These are phyloP conservation scores for Termitomyces sp. DNA, from an alignment of 768 basidiomycete genomes.

Conservation along the genomic window DNA sequence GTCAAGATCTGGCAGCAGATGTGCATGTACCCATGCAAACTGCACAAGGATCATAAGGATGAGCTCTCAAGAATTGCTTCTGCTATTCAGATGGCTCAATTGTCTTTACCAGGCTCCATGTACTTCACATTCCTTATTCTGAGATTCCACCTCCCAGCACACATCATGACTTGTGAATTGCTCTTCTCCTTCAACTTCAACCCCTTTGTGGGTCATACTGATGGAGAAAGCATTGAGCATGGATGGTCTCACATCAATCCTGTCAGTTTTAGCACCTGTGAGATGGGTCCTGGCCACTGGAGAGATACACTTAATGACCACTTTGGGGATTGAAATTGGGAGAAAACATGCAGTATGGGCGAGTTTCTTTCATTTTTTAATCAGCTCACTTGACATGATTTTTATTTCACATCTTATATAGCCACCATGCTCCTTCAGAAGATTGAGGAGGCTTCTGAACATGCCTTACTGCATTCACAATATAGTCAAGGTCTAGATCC, in stretches of 20 bases:
- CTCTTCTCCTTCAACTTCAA: conserved; percentile 19
- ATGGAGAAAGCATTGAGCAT: conserved; percentile 30
- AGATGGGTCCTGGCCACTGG: conserved; percentile 31
- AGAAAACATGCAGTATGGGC: too few species aligned
- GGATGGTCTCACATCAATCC: conserved; percentile 27
- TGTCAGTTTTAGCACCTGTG: conserved; percentile 23
- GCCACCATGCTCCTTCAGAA: not conserved
- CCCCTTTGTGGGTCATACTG: conserved; percentile 22
- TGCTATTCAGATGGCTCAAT: too few species aligned
- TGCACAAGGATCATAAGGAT: not conserved
- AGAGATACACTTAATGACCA: conserved; percentile 23
- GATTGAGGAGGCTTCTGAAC: conserved; percentile 2
- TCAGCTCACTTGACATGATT: too few species aligned
- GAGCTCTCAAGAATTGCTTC: too few species aligned
- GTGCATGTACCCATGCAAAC: conserved; percentile 4
- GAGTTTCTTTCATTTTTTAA: too few species aligned
- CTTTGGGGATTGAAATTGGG: conserved; percentile 24
- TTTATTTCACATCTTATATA: too few species aligned
- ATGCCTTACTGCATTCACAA: not conserved
- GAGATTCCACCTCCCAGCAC: conserved; percentile 25
- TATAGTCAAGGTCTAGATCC: not conserved
- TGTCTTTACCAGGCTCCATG: too few species aligned
- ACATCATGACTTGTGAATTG: conserved; percentile 19
- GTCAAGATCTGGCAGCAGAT: conserved; percentile 16
- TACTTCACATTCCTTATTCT: conserved; percentile 15